Evolutionary conservation across 352 stramenopile genomes (phyloP), one percentile per base, ranked within the genome.

Genomic region (Globisporangium irregulare): DNA sequence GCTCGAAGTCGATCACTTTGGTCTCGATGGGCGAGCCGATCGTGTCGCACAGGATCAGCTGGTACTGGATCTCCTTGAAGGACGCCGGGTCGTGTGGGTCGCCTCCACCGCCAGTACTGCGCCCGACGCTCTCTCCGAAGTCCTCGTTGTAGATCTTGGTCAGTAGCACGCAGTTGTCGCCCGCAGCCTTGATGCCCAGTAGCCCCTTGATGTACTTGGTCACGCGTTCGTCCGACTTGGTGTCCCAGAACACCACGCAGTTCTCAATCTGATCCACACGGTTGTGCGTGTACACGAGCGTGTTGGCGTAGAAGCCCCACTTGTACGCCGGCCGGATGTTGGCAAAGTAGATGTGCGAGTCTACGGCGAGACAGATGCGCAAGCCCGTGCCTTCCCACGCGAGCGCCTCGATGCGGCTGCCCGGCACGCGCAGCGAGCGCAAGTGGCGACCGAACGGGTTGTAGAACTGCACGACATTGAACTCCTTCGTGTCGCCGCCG

Each of bases 291-390:
- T 97, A 97, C 18, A 95, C 91, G 55, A 98, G 68, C n/a, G 91
- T 96, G 62, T 93, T 91, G 18, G 78, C 73, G 64, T 96, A 97
- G 63, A 88, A 97, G 14, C 89, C 89, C 92, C 92, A 98, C 54
- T 92, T 93, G 81, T 98, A 98, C 46, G 88, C 85, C 22, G 87
- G 91, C 7, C 95, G 89, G 55, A 98, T 95, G 76, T 98, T 98
- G 41, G 94, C 95, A 77, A 98, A 98, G 82, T 97, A 98, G 60
- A 98, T 98, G 80, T 96, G 93, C 22, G 90, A 94, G 75, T 98
- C 95, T 24, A 98, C 93, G 0, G 95, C 95, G 20, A 98, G 71
- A 50, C 94, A 97, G 51, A 98, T 95, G 36, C 93, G 81, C 46
- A 98, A 68, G 15, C 94, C 93, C 2, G 80, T 83, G 62, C 93